Base-by-base conservation (phyloP, 140 eudicot genomes). In the Ambrosia hybrid region DNA sequence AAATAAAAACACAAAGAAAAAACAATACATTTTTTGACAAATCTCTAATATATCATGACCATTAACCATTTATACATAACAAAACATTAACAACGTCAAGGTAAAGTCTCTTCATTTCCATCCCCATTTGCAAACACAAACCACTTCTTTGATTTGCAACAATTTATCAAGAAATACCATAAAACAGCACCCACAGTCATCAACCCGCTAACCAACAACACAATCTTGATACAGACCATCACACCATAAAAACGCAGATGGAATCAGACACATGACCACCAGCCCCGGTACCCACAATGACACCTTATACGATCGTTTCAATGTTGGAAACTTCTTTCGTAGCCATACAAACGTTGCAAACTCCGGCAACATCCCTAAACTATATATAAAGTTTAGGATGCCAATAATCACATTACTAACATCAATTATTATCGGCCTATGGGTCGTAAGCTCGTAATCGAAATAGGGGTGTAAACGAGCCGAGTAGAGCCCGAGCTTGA, bases 281-380 rank as follows among this genome's bases (percentile, higher is more conserved):
- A 90, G 45, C 2, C 74, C 87, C 4, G 91, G 87, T 15, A 90
- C 12, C 76, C 83, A 34, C 6, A 87, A 9, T 5, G 96, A 95
- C 81, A 90, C 91, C 61, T 76, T 67, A 49, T 70, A 90, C 36
- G 96, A 95, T 67, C 95, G 67, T 39, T 83, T 83, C 77, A 87
- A 21, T 33, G 63, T 38, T 21, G 96, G 95, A 57, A 26, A 75
- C 82, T 85, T 91, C 68, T 76, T 70, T 69, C 95, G 70, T 48
- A 91, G 11, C 92, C 92, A 91, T 4, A 91, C 15, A 51, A 88
- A 91, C 3, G 95, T 74, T 0, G 92, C 84, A 26, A 91, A 91
- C 67, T 91, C 95, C 81, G 88, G 60, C 13, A 91, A 73, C 97
- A 88, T 91, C 73, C 97, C 95, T 21, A 91, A 64, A 80, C 97